Evolutionary conservation across 1,284 basidiomycete species (phyloP), one percentile per base, ranked within the genome.

Genomic region (Sporisorium scitamineum): DNA sequence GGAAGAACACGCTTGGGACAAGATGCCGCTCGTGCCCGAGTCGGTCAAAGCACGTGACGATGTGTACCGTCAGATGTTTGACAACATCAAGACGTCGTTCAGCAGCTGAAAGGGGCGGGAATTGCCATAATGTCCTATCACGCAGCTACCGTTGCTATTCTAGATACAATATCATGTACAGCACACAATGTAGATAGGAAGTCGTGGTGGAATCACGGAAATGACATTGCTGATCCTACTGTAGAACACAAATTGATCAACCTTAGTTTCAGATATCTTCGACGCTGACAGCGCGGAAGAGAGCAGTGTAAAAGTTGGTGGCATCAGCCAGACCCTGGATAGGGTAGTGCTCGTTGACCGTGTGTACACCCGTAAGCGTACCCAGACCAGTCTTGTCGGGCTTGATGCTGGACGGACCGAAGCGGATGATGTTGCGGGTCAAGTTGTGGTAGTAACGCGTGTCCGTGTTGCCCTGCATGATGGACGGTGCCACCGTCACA

Each of bases 301-400:
- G 84, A 68, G 88, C 86, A 68, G 88, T 87, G 83, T 87, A 89
- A 82, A 88, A 89, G 41, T 85, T 78, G 44, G 87, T 87, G 11
- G 86, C 86, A 53, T 85, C 85, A 27, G 87, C 82, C 61, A 89
- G 87, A 1, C 85, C 87, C 34, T 83, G 72, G 51, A 81, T 84
- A 26, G 64, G 53, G 72, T 67, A 76, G 88, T 89, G 87, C 87
- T 91, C 90, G 70, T 91, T 89, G 53, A 91, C 89, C 2, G 92
- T 92, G 85, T 93, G 92, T 29, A 90, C 87, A 5, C 88, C 88
- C 52, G 86, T 86, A 72, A 78, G 84, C 82, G 54, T 62, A 70
- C 86, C 48, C 81, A 86, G 18, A 75, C 67, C 67, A 10, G 76
- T 76, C 48, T 87, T 86, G 16, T 88, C 87, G 3, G 58, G 78